A percentile compares a stretch with the other conserved stretches of the same genome.
These are phyloP conservation scores for Tardiomyces depauwii DNA, from an alignment of 1,139 yeast species.

Conservation along the genomic window DNA sequence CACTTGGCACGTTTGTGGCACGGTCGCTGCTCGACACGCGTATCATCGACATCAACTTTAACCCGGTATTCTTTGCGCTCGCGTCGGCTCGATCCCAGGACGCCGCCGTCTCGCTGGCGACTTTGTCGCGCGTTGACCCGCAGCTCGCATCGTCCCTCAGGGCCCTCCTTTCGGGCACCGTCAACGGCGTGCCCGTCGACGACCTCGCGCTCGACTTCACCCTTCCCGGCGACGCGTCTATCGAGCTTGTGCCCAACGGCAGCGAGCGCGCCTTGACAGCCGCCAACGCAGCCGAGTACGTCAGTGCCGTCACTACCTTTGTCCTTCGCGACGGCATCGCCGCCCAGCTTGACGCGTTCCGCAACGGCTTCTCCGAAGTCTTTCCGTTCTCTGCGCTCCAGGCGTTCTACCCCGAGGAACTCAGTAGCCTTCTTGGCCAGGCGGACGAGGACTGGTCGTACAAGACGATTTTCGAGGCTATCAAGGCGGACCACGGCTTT, in stretches of 20 bases:
- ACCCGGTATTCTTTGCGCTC: constrained; percentile 47
- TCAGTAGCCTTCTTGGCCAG: constrained; percentile 59
- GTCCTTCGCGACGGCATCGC: constrained; percentile 55
- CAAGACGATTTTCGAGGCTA: constrained; percentile 40
- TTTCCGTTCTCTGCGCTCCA: constrained; percentile 68
- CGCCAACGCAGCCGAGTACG: constrained; percentile 47
- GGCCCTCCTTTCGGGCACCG: not conserved
- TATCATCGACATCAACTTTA: constrained; percentile 73
- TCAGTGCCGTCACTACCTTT: constrained; percentile 47
- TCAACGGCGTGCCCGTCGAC: constrained; percentile 9
- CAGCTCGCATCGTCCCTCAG: constrained; percentile 50
- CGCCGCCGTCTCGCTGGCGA: constrained; percentile 10
- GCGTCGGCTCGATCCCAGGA: constrained; percentile 3
- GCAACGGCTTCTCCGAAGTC: constrained; percentile 72
- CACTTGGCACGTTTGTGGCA: constrained; percentile 76
- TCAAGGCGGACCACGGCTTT: constrained; percentile 90
- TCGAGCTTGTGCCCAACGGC: constrained; percentile 52
- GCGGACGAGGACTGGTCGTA: constrained; percentile 82
- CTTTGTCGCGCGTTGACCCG: constrained; percentile 46
- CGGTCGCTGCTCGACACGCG: constrained; percentile 80
- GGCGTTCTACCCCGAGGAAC: constrained; percentile 64
- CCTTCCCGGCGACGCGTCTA: constrained; percentile 65
- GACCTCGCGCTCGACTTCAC: constrained; percentile 55
- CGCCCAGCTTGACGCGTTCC: constrained; percentile 57
- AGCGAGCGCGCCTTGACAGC: constrained; percentile 36